Percentiles rank a stretch among this genome's conserved stretches.
phyloP scores from a whole-genome alignment of 768 basidiomycete species.

The Russula virescens region DNA sequence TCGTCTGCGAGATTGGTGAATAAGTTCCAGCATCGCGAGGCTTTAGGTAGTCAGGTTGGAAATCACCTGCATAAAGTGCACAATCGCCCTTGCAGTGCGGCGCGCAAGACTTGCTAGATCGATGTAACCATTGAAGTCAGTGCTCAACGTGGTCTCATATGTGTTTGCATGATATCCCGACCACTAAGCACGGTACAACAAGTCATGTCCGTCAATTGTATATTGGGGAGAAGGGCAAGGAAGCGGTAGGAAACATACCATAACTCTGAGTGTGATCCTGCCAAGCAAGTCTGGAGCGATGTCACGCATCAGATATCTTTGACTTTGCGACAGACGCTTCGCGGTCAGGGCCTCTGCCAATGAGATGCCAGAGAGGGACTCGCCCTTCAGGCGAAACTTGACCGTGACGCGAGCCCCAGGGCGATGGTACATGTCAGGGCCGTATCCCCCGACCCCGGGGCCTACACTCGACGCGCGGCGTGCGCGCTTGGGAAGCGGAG shows the following conservation, averaged over 20 bases:
- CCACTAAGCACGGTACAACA: slow-evolving; percentile 10
- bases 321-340: slow-evolving; percentile 14
- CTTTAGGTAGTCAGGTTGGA: not conserved
- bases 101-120: slow-evolving; percentile 21
- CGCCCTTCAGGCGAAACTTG: slow-evolving; percentile 23
- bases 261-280: slow-evolving; percentile 17
- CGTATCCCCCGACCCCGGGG: not conserved
- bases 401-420: not conserved
- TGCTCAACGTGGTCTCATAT: slow-evolving; percentile 20
- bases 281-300: slow-evolving; percentile 12
- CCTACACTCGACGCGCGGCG: slow-evolving; percentile 23
- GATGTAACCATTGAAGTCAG: slow-evolving; percentile 8
- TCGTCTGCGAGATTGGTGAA: not conserved
- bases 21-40: not conserved
- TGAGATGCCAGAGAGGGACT: slow-evolving; percentile 13
- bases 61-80: slow-evolving; percentile 22
- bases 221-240: too few relatives aligned
- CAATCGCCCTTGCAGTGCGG: slow-evolving; percentile 20
- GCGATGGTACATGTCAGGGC: slow-evolving; percentile 1
- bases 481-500: slow-evolving; percentile 4
- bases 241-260: slow-evolving; percentile 14
- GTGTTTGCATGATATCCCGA: slow-evolving; percentile 18
- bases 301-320: slow-evolving; percentile 12
- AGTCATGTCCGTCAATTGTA: not conserved
- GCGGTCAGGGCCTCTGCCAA: slow-evolving; percentile 13